Evolutionary conservation across 169 alveolate genomes (phyloP), one percentile per base, ranked within the genome.

Genomic region (Plasmodium reichenowi): DNA sequence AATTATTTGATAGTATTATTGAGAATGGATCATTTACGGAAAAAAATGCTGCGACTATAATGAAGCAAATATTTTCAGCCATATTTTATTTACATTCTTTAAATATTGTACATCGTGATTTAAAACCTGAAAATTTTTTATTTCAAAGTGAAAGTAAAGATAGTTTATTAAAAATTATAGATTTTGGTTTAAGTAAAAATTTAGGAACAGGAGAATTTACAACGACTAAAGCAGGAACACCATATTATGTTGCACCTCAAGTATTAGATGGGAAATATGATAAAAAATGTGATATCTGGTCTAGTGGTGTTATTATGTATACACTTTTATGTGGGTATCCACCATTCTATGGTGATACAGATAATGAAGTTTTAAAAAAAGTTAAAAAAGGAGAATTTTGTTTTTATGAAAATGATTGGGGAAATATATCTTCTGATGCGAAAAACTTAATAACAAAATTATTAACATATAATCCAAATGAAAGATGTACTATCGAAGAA

Each of bases 231-330:
- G 98, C 96, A 32, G 98, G 98, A 47, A 96, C 98, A 4, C 99
- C 99, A 8, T 98, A 98, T 88, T 98, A 98, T 93, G 97, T 98
- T 38, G 99, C 99, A 1, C 99, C 99, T 0, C 99, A 98, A 88
- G 99, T 98, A 8, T 89, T 98, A 45, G 85, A 93, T 59, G 97
- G 98, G 43, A 93, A 94, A 71, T 98, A 98, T 92, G 98, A 97
- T 89, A 97, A 97, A 93, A 92, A 93, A 70, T 98, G 99, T 93
- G 99, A 98, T 88, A 93, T 97, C 20, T 97, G 99, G 98, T 93
- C 98, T 56, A 95, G 97, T 70, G 98, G 99, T 17, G 98, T 97
- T 15, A 97, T 97, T 26, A 83, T 96, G 73, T 95, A 92, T 80
- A 95, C 93, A 70, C 71, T 94, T 87, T 96, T 95, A 43, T 93